Evolutionary conservation across 345 rosid genomes (phyloP).

Genomic region (Eucalyptus rudis): DNA sequence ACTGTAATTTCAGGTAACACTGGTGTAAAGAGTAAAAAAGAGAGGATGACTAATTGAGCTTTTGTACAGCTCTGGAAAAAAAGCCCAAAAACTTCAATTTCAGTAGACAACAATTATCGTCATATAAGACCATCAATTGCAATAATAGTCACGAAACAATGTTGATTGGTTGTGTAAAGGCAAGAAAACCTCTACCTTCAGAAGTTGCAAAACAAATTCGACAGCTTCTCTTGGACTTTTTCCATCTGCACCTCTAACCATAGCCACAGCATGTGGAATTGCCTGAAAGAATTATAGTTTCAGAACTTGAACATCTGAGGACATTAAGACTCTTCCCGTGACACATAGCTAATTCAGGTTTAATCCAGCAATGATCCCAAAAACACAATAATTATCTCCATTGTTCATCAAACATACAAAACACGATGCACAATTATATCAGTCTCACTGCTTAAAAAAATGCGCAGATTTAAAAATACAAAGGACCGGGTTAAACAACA

Average conservation of each 20-base stretch:
- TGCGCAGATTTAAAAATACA: background rate
- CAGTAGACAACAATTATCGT: background rate
- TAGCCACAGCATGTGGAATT: slow-evolving; percentile 87
- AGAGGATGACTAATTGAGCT: background rate
- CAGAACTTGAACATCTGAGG: background rate
- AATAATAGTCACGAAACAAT: background rate
- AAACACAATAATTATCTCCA: background rate
- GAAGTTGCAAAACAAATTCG: slow-evolving; percentile 88
- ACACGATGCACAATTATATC: background rate
- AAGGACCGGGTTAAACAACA: background rate
- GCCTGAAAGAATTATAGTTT: slow-evolving; percentile 32
- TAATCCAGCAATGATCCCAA: background rate
- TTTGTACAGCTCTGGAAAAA: background rate
- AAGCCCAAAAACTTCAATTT: background rate
- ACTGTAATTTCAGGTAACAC: background rate
- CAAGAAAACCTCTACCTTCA: slow-evolving; percentile 46
- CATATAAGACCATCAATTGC: background rate
- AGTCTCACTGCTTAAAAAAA: background rate
- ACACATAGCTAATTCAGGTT: background rate
- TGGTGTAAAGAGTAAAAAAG: background rate
- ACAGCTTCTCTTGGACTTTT: slow-evolving; percentile 98
- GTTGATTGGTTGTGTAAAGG: background rate
- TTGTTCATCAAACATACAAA: background rate
- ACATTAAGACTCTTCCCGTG: background rate
- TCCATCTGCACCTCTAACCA: slow-evolving; percentile 67